These are phyloP conservation scores for Cryptomeria japonica DNA, from an alignment of 75 land plant species.

Conservation along the genomic window DNA sequence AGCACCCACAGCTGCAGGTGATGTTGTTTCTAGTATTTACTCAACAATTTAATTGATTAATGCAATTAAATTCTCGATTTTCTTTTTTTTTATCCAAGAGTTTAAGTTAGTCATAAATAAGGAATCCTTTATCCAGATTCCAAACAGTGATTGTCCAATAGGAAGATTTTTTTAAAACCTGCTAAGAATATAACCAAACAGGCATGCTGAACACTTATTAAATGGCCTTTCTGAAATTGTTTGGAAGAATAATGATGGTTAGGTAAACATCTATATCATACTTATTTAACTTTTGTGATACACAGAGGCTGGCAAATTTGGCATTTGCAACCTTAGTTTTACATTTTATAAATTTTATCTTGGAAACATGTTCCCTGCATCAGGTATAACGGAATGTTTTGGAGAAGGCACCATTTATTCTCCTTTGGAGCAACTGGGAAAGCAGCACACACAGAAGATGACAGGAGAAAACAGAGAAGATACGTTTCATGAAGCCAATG, in stretches of 20 bases:
- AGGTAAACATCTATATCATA: not conserved
- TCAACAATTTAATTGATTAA: not conserved
- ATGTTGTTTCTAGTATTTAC: no score
- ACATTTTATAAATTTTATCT: not conserved
- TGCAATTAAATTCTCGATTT: not conserved
- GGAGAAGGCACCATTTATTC: not conserved
- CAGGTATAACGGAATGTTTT: conserved; percentile 2
- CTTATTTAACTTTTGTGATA: not conserved
- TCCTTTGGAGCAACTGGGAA: conserved; percentile 1
- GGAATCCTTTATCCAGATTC: not conserved
- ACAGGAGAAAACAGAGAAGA: conserved; percentile 8
- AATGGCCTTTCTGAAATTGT: not conserved
- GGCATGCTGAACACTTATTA: not conserved
- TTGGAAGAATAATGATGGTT: not conserved
- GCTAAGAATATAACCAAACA: not conserved
- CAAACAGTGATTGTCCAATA: not conserved
- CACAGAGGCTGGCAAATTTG: not conserved
- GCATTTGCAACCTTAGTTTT: not conserved
- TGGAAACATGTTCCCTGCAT: not conserved
- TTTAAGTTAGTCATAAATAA: not conserved
- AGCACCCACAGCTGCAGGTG: no score
- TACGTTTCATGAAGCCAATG: not conserved
- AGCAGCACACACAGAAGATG: not conserved
- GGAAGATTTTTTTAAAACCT: not conserved
- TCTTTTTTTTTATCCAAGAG: not conserved